phyloP scores from a whole-genome alignment of 805 yeast genomes.

The Naumovozyma castellii region DNA sequence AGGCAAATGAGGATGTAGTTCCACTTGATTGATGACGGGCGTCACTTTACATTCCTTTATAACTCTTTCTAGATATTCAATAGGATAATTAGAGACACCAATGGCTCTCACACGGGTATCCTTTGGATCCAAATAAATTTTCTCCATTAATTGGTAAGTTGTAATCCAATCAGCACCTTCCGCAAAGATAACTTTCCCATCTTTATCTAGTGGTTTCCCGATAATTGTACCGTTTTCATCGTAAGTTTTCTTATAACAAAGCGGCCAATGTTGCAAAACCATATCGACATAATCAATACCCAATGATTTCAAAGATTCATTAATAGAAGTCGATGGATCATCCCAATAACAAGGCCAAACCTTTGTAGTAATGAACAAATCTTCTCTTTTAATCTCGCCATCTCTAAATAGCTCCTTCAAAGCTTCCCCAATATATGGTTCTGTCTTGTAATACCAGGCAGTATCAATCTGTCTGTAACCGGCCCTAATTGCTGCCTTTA shows the following conservation, averaged over 20 bases:
- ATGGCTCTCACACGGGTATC: constrained; percentile 43
- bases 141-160: constrained; percentile 48
- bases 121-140: constrained; percentile 20
- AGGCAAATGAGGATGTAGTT: constrained; percentile 65
- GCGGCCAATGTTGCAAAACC: constrained; percentile 74
- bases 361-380: constrained; percentile 64
- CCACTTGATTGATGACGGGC: constrained; percentile 54
- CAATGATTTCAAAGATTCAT: constrained; percentile 48
- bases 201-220: constrained; percentile 26
- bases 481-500: constrained; percentile 48
- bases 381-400: constrained; percentile 42
- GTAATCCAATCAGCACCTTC: constrained; percentile 33
- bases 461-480: constrained; percentile 73
- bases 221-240: constrained; percentile 17
- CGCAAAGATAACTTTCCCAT: constrained; percentile 29
- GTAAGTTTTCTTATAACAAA: constrained; percentile 31
- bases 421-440: constrained; percentile 56
- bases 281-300: constrained; percentile 70
- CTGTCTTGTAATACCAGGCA: constrained; percentile 62
- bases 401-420: constrained; percentile 39
- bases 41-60: constrained; percentile 37
- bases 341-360: constrained; percentile 52
- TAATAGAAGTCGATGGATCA: constrained; percentile 43
- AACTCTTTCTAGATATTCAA: constrained; percentile 32
- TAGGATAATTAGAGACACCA: constrained; percentile 50